Base-by-base conservation (phyloP, 768 basidiomycete genomes). In the Chlorophyllum brunneum region DNA sequence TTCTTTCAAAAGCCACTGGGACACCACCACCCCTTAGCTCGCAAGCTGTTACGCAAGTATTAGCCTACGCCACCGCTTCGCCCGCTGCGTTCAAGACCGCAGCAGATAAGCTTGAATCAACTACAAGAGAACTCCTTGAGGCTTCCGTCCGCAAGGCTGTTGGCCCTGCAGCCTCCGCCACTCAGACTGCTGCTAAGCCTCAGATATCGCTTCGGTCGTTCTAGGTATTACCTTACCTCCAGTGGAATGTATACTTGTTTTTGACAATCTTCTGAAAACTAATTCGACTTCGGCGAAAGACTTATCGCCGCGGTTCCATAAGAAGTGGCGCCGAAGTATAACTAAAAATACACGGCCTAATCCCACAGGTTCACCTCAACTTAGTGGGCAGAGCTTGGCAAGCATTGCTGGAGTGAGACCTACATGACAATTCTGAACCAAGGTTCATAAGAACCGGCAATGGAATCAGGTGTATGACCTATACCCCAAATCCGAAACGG, bases 61-160 rank as follows among this genome's bases (percentile, higher is more conserved):
- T 98, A 24, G 67, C 74, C 1, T 85, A 90, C 52, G 93, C 93
- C 0, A 77, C 86, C 0, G 68, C 77, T 0, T 80, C 84, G 2
- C 88, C 95, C 0, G 63, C 70, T 3, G 79, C 86, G 10, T 98
- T 98, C 79, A 92, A 90, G 64, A 90, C 92, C 39, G 91, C 88
- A 1, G 86, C 89, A 2, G 76, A 71, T 7, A 82, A 78, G 42
- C 73, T 98, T 18, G 83, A 86, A 24, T 63, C 73, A 5, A 65
- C 74, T 0, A 75, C 75, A 5, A 71, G 83, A 39, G 82, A 85
- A 42, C 67, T 78, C 20, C 65, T 98, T 46, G 95, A 98, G 65
- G 74, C 77, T 38, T 85, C 88, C 0, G 80, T 97, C 44, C 78
- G 94, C 55, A 83, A 85, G 48, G 85, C 86, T 3, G 78, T 95